These are phyloP conservation scores for Diaporthe caulivora DNA, from an alignment of 2,329 filamentous ascomycete species.

Conservation along the genomic window DNA sequence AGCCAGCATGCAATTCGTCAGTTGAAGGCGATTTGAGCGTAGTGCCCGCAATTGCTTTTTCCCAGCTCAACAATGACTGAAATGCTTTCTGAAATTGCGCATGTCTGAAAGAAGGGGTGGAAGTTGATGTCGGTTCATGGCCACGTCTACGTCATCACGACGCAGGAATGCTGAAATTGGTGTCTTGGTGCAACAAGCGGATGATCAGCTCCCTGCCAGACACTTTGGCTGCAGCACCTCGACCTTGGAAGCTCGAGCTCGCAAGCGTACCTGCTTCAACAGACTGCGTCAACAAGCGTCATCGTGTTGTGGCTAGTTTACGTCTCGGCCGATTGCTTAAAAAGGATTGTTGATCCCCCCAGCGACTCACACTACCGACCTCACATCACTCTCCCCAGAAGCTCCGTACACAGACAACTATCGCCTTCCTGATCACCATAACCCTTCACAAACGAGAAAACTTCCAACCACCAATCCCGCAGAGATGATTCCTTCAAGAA, in stretches of 20 bases:
- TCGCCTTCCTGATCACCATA: not conserved
- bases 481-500: constrained; percentile 37
- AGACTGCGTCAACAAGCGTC: constrained; percentile 21
- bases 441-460: not conserved
- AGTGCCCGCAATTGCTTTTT: not conserved
- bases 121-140: not conserved
- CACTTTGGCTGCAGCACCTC: not conserved
- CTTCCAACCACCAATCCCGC: not conserved
- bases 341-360: not conserved
- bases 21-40: too few species aligned
- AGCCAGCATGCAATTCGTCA: too few species aligned
- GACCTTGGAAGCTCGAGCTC: not conserved
- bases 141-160: constrained; percentile 17
- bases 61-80: not conserved
- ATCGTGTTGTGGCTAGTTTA: not conserved
- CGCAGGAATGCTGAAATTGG: constrained; percentile 9
- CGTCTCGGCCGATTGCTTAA: not conserved
- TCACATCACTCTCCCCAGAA: not conserved
- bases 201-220: not conserved
- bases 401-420: not conserved
- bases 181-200: not conserved
- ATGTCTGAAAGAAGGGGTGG: not conserved
- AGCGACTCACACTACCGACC: too few species aligned
- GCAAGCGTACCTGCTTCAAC: constrained; percentile 3
- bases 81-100: not conserved